phyloP scores from a whole-genome alignment of 2,329 filamentous ascomycete species.

The Chaetomiaceae sp. region DNA sequence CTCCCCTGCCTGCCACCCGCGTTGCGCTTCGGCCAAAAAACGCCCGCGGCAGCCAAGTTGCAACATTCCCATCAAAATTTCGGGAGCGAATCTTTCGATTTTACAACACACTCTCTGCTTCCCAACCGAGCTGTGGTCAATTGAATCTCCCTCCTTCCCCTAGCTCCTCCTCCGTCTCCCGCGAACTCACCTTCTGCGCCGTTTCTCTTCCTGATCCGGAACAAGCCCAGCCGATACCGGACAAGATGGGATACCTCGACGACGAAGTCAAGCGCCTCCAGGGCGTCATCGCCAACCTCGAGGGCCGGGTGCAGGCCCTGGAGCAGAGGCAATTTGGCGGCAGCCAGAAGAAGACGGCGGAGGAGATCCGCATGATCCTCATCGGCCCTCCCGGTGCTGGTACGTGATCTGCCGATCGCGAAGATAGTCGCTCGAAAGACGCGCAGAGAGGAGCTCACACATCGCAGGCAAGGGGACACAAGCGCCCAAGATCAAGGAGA shows the following conservation, averaged over 20 bases:
- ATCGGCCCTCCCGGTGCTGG: conserved; percentile 97
- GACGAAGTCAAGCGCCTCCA: conserved; percentile 83
- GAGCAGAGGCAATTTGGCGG: conserved; percentile 65
- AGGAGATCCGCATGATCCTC: conserved; percentile 89
- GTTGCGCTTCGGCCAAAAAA: conserved; percentile 14
- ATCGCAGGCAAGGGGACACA: conserved; percentile 92
- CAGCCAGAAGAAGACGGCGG: conserved; percentile 46
- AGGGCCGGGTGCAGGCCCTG: conserved; percentile 79
- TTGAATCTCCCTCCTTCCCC: conserved; percentile 11
- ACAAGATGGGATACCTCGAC: conserved; percentile 80
- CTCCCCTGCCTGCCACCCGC: conserved; percentile 5
- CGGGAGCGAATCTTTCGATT: conserved; percentile 11
- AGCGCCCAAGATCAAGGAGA: conserved; percentile 96
- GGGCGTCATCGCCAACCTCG: conserved; percentile 76
- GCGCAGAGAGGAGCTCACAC: conserved; percentile 17
- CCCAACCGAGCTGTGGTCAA: conserved; percentile 19
- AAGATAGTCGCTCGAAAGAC: not conserved
- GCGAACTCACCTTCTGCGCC: conserved; percentile 6
- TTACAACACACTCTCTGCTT: conserved; percentile 11
- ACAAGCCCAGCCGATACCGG: conserved; percentile 21
- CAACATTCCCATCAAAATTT: conserved; percentile 21
- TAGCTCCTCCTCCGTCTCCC: conserved; percentile 7
- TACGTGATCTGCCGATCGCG: conserved; percentile 45
- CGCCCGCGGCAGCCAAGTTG: conserved; percentile 12
- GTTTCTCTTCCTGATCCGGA: conserved; percentile 9